Evolutionary conservation across 768 basidiomycete genomes (phyloP).

Genomic region (Boletus pseudo-olivaceus): DNA sequence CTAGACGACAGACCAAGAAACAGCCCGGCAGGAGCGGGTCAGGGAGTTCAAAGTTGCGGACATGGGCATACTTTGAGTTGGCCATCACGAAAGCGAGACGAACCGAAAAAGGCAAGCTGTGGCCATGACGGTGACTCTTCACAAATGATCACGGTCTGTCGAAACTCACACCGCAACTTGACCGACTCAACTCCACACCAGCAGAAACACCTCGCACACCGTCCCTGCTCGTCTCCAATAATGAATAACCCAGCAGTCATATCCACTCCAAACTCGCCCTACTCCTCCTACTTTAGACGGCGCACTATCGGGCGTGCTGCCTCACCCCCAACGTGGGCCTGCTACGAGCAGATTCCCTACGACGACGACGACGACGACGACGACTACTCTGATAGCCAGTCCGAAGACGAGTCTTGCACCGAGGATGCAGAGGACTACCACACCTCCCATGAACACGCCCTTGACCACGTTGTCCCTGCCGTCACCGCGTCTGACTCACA

Average conservation of each 20-base stretch:
- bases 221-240: neutral
- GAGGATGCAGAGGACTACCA: constrained; percentile 71
- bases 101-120: constrained; percentile 17
- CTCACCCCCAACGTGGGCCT: constrained; percentile 84
- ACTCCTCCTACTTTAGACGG: constrained; percentile 46
- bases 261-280: constrained; percentile 22
- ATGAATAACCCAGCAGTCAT: constrained; percentile 27
- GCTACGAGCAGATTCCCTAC: constrained; percentile 85
- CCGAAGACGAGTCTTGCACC: constrained; percentile 58
- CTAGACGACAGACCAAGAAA: constrained; percentile 81
- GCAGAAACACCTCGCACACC: no score
- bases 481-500: constrained; percentile 25
- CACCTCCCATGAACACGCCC: constrained; percentile 22
- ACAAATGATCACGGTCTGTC: constrained; percentile 12
- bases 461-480: constrained; percentile 29
- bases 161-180: neutral
- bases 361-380: constrained; percentile 62
- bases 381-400: constrained; percentile 55
- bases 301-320: constrained; percentile 77
- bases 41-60: constrained; percentile 83
- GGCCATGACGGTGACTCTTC: constrained; percentile 8
- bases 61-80: constrained; percentile 89
- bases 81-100: constrained; percentile 55
- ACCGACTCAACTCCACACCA: neutral
- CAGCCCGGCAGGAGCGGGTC: constrained; percentile 82